Conservation (phyloP, 257 asterid genomes). For the Rauvolfia tetraphylla region DNA sequence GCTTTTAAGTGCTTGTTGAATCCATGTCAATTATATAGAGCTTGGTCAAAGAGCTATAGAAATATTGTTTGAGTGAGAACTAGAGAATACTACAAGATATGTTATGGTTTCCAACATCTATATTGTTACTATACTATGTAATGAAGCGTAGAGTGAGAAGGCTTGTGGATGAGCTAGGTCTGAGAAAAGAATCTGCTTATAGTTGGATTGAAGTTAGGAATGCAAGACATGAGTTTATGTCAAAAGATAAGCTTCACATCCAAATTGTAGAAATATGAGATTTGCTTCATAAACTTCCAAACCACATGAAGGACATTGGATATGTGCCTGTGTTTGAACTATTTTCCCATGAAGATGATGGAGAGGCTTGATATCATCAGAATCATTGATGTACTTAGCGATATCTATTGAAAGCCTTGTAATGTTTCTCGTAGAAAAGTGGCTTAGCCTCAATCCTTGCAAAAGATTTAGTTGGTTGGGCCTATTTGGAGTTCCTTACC, state of each 20-base stretch:
- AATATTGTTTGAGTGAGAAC: constrained; percentile 51
- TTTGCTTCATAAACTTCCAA: constrained; percentile 35
- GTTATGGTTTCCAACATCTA: constrained; percentile 57
- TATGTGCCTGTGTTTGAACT: neutral
- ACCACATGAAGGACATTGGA: constrained; percentile 42
- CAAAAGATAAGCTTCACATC: constrained; percentile 30
- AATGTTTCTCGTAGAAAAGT: neutral
- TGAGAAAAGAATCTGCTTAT: constrained; percentile 55
- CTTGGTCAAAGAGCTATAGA: constrained; percentile 51
- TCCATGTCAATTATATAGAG: constrained; percentile 51
- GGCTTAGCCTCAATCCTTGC: neutral
- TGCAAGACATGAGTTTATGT: constrained; percentile 40
- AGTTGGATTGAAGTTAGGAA: constrained; percentile 63
- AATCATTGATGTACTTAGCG: neutral
- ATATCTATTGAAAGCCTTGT: neutral
- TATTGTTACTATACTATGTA: constrained; percentile 49
- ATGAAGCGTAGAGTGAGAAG: constrained; percentile 38
- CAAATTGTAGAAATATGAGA: constrained; percentile 29
- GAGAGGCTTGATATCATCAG: neutral
- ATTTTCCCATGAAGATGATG: neutral
- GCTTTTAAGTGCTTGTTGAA: constrained; percentile 45
- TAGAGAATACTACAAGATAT: constrained; percentile 53
- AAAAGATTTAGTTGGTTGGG: neutral
- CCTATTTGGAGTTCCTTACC: neutral
- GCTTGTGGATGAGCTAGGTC: constrained; percentile 33